These are phyloP conservation scores for Colletotrichum truncatum DNA, from an alignment of 2,329 filamentous ascomycete genomes.

Conservation along the genomic window DNA sequence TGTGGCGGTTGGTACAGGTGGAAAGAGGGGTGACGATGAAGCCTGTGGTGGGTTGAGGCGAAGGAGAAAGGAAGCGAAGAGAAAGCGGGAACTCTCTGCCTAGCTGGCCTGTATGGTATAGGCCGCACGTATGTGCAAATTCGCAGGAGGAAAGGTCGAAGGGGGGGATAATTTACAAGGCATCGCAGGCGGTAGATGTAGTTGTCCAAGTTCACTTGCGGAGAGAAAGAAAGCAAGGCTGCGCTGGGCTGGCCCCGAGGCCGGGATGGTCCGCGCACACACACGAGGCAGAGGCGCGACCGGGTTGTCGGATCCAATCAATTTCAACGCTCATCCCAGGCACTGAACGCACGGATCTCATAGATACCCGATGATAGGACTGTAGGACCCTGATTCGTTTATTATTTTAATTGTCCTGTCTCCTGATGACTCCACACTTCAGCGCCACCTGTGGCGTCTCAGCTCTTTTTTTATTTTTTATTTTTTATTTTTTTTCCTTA, in stretches of 20 bases:
- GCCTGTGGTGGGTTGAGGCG: not conserved
- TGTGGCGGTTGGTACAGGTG: not conserved
- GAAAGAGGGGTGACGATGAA: not conserved
- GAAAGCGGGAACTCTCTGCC: not conserved
- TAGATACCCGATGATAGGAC: not conserved
- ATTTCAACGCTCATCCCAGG: not conserved
- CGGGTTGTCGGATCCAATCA: conserved; percentile 1
- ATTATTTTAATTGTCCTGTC: too few species aligned
- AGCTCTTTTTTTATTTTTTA: not conserved
- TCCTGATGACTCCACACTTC: not conserved
- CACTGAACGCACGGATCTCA: not conserved
- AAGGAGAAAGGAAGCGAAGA: not conserved
- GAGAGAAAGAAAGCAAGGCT: conserved; percentile 8
- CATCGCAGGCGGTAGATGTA: conserved; percentile 17
- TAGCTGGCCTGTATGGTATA: not conserved
- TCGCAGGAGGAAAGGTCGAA: not conserved
- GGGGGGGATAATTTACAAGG: not conserved
- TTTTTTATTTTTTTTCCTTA: not conserved
- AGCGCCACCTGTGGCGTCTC: conserved; percentile 17
- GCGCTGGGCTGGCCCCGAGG: conserved; percentile 1
- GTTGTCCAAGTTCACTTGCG: conserved; percentile 10
- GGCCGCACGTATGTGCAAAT: not conserved
- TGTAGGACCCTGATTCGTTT: conserved; percentile 2
- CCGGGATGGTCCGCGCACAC: conserved; percentile 12
- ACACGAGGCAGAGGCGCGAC: conserved; percentile 18